phyloP scores from a whole-genome alignment of 345 rosid genomes.

The Salix viminalis region DNA sequence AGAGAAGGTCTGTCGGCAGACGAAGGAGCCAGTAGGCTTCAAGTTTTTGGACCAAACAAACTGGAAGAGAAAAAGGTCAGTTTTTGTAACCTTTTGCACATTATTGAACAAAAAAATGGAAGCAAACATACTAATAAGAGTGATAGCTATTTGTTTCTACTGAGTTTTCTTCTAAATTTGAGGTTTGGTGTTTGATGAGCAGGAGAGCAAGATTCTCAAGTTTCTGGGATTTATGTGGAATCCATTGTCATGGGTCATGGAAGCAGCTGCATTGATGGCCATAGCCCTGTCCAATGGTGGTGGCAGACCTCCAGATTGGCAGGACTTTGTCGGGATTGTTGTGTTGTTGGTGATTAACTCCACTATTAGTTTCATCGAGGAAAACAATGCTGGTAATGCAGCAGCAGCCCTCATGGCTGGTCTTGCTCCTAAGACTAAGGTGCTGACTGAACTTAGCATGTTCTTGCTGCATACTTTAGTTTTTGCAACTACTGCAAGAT shows the following conservation, averaged over 20 bases:
- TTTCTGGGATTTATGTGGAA: conserved; percentile 98
- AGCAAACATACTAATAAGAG: no score
- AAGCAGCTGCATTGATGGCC: conserved; percentile 86
- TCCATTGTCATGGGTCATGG: conserved; percentile 98
- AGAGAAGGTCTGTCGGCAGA: conserved; percentile 44
- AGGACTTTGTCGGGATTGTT: conserved; percentile 81
- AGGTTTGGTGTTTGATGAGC: conserved; percentile 12
- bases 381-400: conserved; percentile 82
- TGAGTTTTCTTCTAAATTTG: not conserved
- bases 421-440: conserved; percentile 92
- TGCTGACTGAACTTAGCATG: conserved; percentile 8
- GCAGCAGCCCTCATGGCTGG: conserved; percentile 97
- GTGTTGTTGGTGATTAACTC: conserved; percentile 75
- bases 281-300: conserved; percentile 72
- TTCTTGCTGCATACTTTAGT: not conserved
- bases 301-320: conserved; percentile 90
- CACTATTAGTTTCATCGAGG: conserved; percentile 88
- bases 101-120: not conserved
- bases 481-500: not conserved
- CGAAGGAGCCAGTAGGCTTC: conserved; percentile 68
- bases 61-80: conserved; percentile 83
- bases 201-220: conserved; percentile 82
- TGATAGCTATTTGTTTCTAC: not conserved
- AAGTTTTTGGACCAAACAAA: conserved; percentile 85
- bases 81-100: not conserved